Conservation (phyloP, 495 filamentous ascomycete genomes). For the Aspergillus panamensis region DNA sequence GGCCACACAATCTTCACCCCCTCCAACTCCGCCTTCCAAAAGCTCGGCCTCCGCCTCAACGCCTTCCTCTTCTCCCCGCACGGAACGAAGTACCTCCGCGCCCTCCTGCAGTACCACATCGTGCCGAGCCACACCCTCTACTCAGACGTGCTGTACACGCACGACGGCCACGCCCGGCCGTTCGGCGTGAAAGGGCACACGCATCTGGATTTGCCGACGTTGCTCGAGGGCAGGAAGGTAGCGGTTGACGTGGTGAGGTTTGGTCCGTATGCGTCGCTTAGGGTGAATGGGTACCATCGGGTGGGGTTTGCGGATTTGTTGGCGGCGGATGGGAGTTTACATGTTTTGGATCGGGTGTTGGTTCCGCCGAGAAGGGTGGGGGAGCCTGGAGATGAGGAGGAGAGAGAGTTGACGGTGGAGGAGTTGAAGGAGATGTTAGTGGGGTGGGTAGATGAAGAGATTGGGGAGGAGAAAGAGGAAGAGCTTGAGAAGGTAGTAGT, state of each 20-base stretch:
- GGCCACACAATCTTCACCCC: constrained; percentile 19
- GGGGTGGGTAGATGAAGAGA: constrained; percentile 36
- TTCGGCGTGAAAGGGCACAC: constrained; percentile 34
- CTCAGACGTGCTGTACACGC: constrained; percentile 56
- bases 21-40: constrained; percentile 21
- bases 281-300: constrained; percentile 62
- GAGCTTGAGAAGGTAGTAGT: background rate
- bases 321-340: constrained; percentile 70
- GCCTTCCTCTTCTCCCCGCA: constrained; percentile 21
- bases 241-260: constrained; percentile 64
- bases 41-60: constrained; percentile 12
- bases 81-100: constrained; percentile 16
- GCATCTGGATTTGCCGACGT: constrained; percentile 64
- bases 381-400: constrained; percentile 32
- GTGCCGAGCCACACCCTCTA: constrained; percentile 74
- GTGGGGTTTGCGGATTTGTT: constrained; percentile 64
- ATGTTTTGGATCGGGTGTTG: constrained; percentile 65
- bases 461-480: constrained; percentile 14
- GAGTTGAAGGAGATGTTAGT: constrained; percentile 58
- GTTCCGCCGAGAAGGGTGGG: constrained; percentile 64
- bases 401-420: constrained; percentile 57
- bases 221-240: constrained; percentile 57
- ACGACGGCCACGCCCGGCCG: constrained; percentile 18
- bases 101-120: constrained; percentile 24
- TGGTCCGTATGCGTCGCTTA: constrained; percentile 59